phyloP scores from a whole-genome alignment of 495 filamentous ascomycete genomes.

The Ascobolus immersus region DNA sequence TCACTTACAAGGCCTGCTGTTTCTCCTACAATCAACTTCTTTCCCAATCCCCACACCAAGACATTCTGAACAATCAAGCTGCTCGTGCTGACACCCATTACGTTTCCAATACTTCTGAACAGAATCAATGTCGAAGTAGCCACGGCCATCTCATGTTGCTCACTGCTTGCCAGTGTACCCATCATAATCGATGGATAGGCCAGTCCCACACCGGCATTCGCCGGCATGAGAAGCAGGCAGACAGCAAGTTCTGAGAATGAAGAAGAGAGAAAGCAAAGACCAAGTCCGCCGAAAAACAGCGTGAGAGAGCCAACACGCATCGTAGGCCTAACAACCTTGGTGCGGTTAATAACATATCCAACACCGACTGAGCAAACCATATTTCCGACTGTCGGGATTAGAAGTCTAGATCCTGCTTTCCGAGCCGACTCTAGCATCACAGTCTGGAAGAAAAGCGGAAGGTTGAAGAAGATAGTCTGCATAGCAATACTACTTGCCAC shows the following conservation, averaged over 20 bases:
- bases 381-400: constrained; percentile 31
- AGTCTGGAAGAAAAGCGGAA: constrained; percentile 57
- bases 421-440: constrained; percentile 48
- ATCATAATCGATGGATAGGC: constrained; percentile 37
- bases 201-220: constrained; percentile 39
- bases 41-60: constrained; percentile 29
- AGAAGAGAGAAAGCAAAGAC: constrained; percentile 26
- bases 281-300: constrained; percentile 28
- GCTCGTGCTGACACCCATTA: constrained; percentile 43
- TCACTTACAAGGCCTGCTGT: not conserved
- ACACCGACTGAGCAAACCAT: constrained; percentile 34
- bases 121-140: constrained; percentile 45
- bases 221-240: constrained; percentile 34
- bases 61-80: constrained; percentile 55
- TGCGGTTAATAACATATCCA: constrained; percentile 45
- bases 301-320: constrained; percentile 31
- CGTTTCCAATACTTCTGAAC: constrained; percentile 40
- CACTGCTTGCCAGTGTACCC: constrained; percentile 37
- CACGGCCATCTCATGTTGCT: constrained; percentile 47
- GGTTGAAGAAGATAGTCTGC: constrained; percentile 52
- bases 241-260: constrained; percentile 32
- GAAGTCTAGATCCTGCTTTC: constrained; percentile 41
- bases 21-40: constrained; percentile 30
- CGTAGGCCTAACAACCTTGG: constrained; percentile 35
- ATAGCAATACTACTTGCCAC: constrained; percentile 36